phyloP scores from a whole-genome alignment of 31 red algal genomes.

The Pterothamnion heteromorphum region DNA sequence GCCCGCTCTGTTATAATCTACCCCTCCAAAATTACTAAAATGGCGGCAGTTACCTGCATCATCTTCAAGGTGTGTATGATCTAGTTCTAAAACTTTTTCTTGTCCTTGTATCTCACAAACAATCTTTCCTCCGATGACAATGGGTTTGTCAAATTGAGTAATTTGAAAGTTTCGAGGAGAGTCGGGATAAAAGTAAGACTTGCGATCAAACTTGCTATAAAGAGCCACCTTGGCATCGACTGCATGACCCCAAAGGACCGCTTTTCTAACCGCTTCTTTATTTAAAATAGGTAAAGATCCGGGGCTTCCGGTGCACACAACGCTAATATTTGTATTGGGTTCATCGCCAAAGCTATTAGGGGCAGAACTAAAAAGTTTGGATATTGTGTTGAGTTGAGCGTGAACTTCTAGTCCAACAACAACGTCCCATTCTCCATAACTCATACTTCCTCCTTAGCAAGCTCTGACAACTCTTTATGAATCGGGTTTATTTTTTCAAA shows the following conservation, averaged over 20 bases:
- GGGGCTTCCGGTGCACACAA: conserved; percentile 87
- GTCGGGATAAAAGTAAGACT: conserved; percentile 96
- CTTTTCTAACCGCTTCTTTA: conserved; percentile 68
- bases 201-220: conserved; percentile 74
- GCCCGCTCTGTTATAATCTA: conserved; percentile 8
- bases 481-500: too few relatives aligned
- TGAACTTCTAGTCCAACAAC: conserved; percentile 92
- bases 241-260: conserved; percentile 72
- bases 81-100: conserved; percentile 43
- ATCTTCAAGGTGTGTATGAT: conserved; percentile 72
- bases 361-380: conserved; percentile 83
- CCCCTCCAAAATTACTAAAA: not conserved
- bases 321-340: conserved; percentile 86
- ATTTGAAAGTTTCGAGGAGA: conserved; percentile 98
- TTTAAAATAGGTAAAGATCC: conserved; percentile 88
- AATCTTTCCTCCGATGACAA: conserved; percentile 52
- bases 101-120: too few relatives aligned
- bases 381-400: conserved; percentile 76
- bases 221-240: conserved; percentile 65
- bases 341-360: conserved; percentile 44
- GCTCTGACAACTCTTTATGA: too few relatives aligned
- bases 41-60: conserved; percentile 73
- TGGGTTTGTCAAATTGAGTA: conserved; percentile 74
- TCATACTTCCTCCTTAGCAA: too few relatives aligned
- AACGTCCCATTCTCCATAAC: conserved; percentile 72